Conservation (phyloP, 2,329 filamentous ascomycete genomes). For the Pseudogymnoascus sp. region DNA sequence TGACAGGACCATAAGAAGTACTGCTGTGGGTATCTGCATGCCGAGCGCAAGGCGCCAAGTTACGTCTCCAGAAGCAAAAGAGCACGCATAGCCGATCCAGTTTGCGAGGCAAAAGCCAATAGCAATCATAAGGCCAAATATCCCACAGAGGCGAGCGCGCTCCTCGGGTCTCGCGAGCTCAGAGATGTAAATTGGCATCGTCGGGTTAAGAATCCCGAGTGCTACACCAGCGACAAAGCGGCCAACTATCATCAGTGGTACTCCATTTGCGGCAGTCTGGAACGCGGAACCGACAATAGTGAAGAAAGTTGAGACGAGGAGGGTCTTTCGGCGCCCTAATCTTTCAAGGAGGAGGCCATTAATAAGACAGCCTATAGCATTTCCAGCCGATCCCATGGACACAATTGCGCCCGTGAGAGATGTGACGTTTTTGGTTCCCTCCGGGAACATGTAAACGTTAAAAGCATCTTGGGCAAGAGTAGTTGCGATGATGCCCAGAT, state of each 20-base stretch:
- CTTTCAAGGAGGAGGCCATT: constrained; percentile 5
- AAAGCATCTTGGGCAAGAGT: constrained; percentile 8
- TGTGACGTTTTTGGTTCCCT: neutral
- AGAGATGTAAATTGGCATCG: constrained; percentile 20
- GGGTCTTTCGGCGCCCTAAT: neutral
- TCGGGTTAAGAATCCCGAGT: constrained; percentile 14
- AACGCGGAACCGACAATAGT: constrained; percentile 18
- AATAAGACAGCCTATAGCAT: neutral
- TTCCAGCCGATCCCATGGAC: neutral
- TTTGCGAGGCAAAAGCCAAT: constrained; percentile 19
- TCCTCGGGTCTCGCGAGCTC: constrained; percentile 17
- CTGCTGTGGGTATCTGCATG: constrained; percentile 20
- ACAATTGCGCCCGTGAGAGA: neutral
- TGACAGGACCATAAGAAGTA: constrained; percentile 17
- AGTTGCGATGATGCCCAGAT: neutral
- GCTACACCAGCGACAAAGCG: constrained; percentile 18
- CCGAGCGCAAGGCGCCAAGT: constrained; percentile 23
- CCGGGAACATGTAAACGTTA: constrained; percentile 2
- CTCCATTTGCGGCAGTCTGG: constrained; percentile 16
- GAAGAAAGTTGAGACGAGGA: constrained; percentile 10
- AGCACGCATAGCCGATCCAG: constrained; percentile 21
- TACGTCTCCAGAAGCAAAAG: constrained; percentile 18
- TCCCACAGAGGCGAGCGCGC: constrained; percentile 18
- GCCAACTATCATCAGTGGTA: constrained; percentile 20
- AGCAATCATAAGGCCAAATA: constrained; percentile 22